Base-by-base conservation (phyloP, 148 eudicot genomes). In the Fagopyrum esculentum region DNA sequence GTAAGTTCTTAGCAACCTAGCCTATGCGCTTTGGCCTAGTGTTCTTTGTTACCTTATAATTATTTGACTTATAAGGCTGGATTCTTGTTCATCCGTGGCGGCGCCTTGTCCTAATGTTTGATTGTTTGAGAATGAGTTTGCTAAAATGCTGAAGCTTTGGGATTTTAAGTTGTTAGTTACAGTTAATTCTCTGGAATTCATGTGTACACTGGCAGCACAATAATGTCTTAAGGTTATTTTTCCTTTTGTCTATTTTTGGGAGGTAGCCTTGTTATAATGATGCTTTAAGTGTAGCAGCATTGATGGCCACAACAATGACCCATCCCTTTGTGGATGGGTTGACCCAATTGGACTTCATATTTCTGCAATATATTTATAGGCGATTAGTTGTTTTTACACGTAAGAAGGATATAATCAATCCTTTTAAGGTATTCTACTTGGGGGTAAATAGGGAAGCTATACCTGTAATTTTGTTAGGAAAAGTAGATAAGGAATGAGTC, bases 1-100 rank as follows among this genome's bases (percentile, higher is more conserved):
- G 98, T 95, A 82, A 89, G 97, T 84, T 74, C 74, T 45, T 4
- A 16, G 64, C 45, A 35, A 66, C 71, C 47, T 13, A 73, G 47
- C 47, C 48, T 45, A 17, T 76, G 69, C 12, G n/a, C 45, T n/a
- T 49, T 73, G 19, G 9, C 60, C 19, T 9, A 30, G 13, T 55
- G 68, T 6, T 29, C 68, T 61, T 26, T 61, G 16, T 69, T 70
- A 44, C 10, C 10, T 19, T 9, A 30, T 15, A 60, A 9, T 22
- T 26, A 6, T 17, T 48, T 45, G 13, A 26, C 44, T 44, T 69
- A 40, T 40, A 12, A 29, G 19, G 2, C 35, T 66, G 46, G 30
- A 66, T 66, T 5, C 46, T 57, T 57, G 4, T 8, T 6, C 16
- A 35, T 66, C 6, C 19, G 17, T 3, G 46, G 47, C 1, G 19